Evolutionary conservation across 2,329 filamentous ascomycete genomes (phyloP).

Genomic region (Cercospora beticola): DNA sequence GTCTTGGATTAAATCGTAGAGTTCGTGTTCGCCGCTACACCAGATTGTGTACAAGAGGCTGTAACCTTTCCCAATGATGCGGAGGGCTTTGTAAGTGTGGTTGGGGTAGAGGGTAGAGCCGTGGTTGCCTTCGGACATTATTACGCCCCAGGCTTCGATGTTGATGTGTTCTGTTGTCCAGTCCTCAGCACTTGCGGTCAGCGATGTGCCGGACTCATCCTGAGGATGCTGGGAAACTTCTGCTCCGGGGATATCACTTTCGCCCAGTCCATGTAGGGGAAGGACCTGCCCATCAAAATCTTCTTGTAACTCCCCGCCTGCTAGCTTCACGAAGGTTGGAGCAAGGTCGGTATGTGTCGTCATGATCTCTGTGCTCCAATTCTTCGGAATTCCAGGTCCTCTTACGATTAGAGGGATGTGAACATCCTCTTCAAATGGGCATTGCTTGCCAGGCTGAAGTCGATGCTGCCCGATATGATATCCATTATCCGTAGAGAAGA

Average conservation of each 20-base stretch:
- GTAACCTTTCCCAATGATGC: slow-evolving; percentile 44
- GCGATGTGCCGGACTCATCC: background rate
- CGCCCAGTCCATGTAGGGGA: slow-evolving; percentile 29
- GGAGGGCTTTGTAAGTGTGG: slow-evolving; percentile 37
- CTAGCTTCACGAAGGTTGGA: slow-evolving; percentile 40
- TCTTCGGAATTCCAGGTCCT: slow-evolving; percentile 39
- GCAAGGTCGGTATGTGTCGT: slow-evolving; percentile 45
- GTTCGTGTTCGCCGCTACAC: slow-evolving; percentile 67
- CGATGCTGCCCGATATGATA: slow-evolving; percentile 44
- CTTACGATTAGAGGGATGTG: slow-evolving; percentile 43
- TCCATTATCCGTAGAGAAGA: slow-evolving; percentile 45
- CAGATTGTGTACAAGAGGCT: slow-evolving; percentile 66
- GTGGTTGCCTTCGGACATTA: slow-evolving; percentile 36
- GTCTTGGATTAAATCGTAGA: slow-evolving; percentile 54
- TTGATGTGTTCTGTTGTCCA: slow-evolving; percentile 40
- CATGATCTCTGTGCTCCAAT: slow-evolving; percentile 35
- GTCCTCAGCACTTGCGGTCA: background rate
- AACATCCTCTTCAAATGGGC: slow-evolving; percentile 43
- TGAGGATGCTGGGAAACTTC: background rate
- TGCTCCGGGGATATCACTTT: background rate
- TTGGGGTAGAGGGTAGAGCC: slow-evolving; percentile 32
- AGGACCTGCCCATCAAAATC: slow-evolving; percentile 42
- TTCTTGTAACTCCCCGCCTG: slow-evolving; percentile 31
- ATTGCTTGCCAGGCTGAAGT: slow-evolving; percentile 43
- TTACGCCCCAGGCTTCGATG: slow-evolving; percentile 45